A percentile compares a stretch with the other conserved stretches of the same genome.
Conservation (phyloP, 257 asterid genomes). For the Sherardia arvensis region DNA sequence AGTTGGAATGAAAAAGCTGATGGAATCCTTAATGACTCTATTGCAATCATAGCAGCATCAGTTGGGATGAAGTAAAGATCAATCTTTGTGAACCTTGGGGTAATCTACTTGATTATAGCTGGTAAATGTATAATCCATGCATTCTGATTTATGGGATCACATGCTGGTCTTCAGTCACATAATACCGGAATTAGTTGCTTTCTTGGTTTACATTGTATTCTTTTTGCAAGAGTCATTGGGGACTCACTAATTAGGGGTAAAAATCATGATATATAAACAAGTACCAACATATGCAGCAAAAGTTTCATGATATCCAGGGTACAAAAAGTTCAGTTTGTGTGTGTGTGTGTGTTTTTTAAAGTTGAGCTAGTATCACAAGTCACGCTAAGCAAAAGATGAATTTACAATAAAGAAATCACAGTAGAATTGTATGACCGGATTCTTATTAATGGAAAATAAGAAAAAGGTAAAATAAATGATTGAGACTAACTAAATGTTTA, state of each 20-base stretch:
- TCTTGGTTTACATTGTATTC: neutral
- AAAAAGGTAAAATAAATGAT: too few relatives aligned
- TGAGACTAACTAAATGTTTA: too few relatives aligned
- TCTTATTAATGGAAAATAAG: too few relatives aligned
- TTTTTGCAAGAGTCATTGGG: neutral
- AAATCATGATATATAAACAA: neutral
- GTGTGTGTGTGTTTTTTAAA: too few relatives aligned
- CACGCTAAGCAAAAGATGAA: too few relatives aligned
- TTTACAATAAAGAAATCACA: too few relatives aligned
- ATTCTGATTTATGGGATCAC: neutral
- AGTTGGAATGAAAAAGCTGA: neutral
- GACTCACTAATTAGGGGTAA: neutral
- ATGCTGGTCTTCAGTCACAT: neutral
- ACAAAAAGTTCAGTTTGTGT: neutral
- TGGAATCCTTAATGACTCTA: neutral
- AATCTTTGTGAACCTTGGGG: neutral
- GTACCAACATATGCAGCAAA: neutral
- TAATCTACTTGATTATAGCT: neutral
- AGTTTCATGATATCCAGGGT: neutral
- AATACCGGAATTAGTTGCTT: neutral
- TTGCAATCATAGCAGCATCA: neutral
- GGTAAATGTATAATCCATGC: neutral
- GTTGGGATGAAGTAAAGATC: neutral
- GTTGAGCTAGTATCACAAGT: too few relatives aligned
- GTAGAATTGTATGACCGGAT: too few relatives aligned